Conservation (phyloP, 1,284 basidiomycete species). For the Singerocomus inundabilis region DNA sequence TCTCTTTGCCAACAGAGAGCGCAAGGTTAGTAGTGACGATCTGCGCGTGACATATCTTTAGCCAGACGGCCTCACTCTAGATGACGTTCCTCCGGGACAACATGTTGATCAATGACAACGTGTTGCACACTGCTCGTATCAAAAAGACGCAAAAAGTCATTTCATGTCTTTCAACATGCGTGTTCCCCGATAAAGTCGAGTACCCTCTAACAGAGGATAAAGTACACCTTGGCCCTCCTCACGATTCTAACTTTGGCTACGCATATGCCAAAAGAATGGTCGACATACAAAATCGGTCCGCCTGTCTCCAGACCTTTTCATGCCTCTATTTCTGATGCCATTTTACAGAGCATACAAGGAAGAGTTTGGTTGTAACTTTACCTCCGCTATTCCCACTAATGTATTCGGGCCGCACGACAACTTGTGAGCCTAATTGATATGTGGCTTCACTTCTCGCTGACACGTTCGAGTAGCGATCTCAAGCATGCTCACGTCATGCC, state of each 20-base stretch:
- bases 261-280: constrained; percentile 92
- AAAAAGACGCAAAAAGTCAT: constrained; percentile 69
- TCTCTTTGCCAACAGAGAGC: constrained; percentile 88
- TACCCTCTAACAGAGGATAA: constrained; percentile 90
- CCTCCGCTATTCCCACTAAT: constrained; percentile 90
- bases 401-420: constrained; percentile 86
- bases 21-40: constrained; percentile 54
- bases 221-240: constrained; percentile 85
- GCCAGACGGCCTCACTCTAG: constrained; percentile 35
- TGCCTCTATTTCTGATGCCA: neutral
- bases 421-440: constrained; percentile 46
- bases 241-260: constrained; percentile 89
- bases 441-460: constrained; percentile 4
- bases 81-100: constrained; percentile 88
- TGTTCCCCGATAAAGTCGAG: constrained; percentile 83
- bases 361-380: constrained; percentile 87
- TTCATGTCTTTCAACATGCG: constrained; percentile 85
- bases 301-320: constrained; percentile 1
- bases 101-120: constrained; percentile 87
- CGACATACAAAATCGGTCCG: constrained; percentile 88
- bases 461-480: constrained; percentile 58
- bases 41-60: neutral
- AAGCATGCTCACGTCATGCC: constrained; percentile 90
- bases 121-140: constrained; percentile 72
- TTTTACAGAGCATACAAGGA: constrained; percentile 79